Base-by-base conservation (phyloP, 2,329 filamentous ascomycete genomes). In the Colletotrichum ledebouriae region DNA sequence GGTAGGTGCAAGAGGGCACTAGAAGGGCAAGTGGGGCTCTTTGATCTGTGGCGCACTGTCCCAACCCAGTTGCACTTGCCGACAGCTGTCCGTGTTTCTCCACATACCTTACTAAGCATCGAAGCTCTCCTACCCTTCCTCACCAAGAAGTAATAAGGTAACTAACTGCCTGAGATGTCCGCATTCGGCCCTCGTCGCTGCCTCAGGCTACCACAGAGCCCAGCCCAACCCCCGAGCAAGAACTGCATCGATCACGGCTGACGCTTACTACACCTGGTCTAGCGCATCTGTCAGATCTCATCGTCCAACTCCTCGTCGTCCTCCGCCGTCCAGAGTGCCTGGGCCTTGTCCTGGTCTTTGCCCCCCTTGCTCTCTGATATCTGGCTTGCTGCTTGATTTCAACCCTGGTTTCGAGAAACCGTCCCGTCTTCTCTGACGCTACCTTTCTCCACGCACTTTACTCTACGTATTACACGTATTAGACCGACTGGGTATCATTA, bases 251-350 rank as follows among this genome's bases (percentile, higher is more conserved):
- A 55, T 46, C 17, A 33, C 55, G 41, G 61, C 9, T 25, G 22
- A 55, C 55, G 34, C 41, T 68, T 65, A 33, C 65, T 41, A 12
- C 6, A 2, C 55, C 11, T 9, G 17, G 61, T 6, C 47, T 68
- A 59, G 65, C 42, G 65, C 47, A 68, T 68, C 65, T 65, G 61
- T 59, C 61, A 68, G 65, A 68, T 68, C 65, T 68, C 55, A 68
- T 68, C 65, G 61, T 65, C 61, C 22, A 55, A 41, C 61, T 49
- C 52, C 25, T 13, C 52, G n/a, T 37, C 52, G 17, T 4, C 29
- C 22, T 17, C 52, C 12, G 17, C 42, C 11, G 52, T 52, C 49
- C 49, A n/a, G 22, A 52, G 34, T 46, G 29, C 57, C 57, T 59
- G 29, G 59, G 56, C 42, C 63, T n/a, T 56, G 41, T 39, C 15